These are phyloP conservation scores for Trifolium repens DNA, from an alignment of 306 rosid genomes.

Conservation along the genomic window DNA sequence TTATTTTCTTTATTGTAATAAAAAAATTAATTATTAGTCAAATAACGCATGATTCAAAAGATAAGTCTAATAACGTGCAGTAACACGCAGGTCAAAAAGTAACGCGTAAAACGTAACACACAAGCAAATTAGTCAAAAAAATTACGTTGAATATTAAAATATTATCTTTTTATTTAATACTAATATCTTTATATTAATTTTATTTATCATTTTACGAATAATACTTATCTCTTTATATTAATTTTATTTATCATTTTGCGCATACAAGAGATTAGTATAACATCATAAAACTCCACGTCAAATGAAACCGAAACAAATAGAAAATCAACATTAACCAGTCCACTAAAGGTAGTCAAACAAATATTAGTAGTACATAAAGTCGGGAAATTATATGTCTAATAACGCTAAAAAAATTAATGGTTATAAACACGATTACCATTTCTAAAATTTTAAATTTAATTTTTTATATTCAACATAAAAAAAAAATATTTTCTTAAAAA, in stretches of 20 bases:
- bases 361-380: not conserved
- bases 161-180: too few species aligned
- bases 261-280: not conserved
- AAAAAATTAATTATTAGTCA: not conserved
- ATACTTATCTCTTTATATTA: not conserved
- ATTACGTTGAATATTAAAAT: not conserved
- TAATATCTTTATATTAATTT: too few species aligned
- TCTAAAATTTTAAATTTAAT: too few species aligned
- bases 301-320: not conserved
- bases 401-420: not conserved
- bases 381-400: not conserved
- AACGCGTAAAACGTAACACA: too few species aligned
- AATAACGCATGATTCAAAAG: not conserved
- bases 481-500: too few species aligned
- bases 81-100: too few species aligned
- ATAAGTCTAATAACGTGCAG: too few species aligned
- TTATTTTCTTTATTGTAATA: not conserved
- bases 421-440: too few species aligned
- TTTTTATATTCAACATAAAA: not conserved
- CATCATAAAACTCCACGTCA: not conserved
- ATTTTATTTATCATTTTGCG: not conserved
- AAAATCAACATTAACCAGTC: not conserved
- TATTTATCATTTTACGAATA: too few species aligned
- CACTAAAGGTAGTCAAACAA: not conserved
- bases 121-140: not conserved